Evolutionary conservation across 2,329 filamentous ascomycete species (phyloP).

Genomic region (Diaporthe aspalathi): DNA sequence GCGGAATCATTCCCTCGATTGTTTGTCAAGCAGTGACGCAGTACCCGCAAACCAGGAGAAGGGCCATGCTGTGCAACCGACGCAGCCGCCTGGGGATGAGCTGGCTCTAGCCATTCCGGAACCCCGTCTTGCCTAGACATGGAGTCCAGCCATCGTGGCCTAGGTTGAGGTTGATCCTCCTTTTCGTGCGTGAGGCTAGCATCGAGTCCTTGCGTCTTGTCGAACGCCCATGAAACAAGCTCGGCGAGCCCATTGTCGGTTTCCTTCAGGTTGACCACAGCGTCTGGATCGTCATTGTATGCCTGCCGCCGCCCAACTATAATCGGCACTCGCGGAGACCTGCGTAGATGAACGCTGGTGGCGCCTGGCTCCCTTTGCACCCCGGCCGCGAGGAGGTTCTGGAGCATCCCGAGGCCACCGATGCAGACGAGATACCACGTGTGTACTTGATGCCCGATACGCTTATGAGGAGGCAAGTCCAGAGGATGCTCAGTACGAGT

Average conservation of each 20-base stretch:
- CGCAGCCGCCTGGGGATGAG: neutral
- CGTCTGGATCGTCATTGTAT: neutral
- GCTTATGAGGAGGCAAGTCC: slow-evolving; percentile 6
- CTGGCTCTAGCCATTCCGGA: neutral
- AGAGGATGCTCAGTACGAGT: neutral
- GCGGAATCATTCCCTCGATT: too few species aligned
- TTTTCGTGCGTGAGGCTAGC: too few species aligned
- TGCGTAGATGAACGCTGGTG: neutral
- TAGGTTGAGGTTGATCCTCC: neutral
- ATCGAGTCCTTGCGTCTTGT: too few species aligned
- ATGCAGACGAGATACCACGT: slow-evolving; percentile 20
- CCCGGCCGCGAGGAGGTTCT: slow-evolving; percentile 22
- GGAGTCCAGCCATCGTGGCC: neutral
- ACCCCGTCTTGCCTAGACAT: neutral
- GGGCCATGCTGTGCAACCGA: too few species aligned
- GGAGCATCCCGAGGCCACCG: slow-evolving; percentile 2
- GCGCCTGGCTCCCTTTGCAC: neutral
- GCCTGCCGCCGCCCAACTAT: neutral
- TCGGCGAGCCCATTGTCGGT: neutral
- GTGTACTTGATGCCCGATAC: neutral
- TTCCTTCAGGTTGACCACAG: neutral
- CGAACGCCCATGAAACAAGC: neutral
- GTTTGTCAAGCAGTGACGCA: too few species aligned
- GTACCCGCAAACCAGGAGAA: too few species aligned
- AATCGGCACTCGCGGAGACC: neutral